phyloP scores from a whole-genome alignment of 805 yeast genomes.

The Debaryomyces castellii region DNA sequence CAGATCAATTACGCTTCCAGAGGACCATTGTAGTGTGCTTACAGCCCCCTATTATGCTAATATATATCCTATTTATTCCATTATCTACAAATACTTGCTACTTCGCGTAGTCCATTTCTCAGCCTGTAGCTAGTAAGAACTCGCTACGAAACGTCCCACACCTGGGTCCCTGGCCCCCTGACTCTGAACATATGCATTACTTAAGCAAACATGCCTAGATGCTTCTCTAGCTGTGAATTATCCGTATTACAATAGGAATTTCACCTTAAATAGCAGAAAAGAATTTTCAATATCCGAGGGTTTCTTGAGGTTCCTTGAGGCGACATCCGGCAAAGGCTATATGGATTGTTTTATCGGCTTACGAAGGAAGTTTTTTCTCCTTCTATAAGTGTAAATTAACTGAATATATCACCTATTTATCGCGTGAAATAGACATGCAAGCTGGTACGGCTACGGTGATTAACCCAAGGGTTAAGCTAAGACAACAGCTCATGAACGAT shows the following conservation, averaged over 20 bases:
- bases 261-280: neutral
- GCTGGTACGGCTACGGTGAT: slow-evolving; percentile 20
- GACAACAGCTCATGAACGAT: slow-evolving; percentile 34
- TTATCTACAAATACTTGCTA: too few relatives aligned
- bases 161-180: too few relatives aligned
- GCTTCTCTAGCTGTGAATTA: neutral
- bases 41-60: too few relatives aligned
- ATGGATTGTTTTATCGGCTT: neutral
- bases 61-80: too few relatives aligned
- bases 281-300: neutral
- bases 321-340: neutral
- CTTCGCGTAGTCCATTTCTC: too few relatives aligned
- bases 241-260: neutral
- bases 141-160: too few relatives aligned
- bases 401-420: neutral
- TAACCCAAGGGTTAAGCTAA: slow-evolving; percentile 21
- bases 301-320: too few relatives aligned
- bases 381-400: neutral
- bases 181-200: too few relatives aligned
- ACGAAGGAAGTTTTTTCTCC: neutral
- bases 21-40: too few relatives aligned
- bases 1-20: too few relatives aligned
- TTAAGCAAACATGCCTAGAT: too few relatives aligned
- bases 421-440: slow-evolving; percentile 15
- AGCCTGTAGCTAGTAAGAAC: too few relatives aligned